Base-by-base conservation (phyloP, 129 eudicot genomes). In the Lactuca sativa region DNA sequence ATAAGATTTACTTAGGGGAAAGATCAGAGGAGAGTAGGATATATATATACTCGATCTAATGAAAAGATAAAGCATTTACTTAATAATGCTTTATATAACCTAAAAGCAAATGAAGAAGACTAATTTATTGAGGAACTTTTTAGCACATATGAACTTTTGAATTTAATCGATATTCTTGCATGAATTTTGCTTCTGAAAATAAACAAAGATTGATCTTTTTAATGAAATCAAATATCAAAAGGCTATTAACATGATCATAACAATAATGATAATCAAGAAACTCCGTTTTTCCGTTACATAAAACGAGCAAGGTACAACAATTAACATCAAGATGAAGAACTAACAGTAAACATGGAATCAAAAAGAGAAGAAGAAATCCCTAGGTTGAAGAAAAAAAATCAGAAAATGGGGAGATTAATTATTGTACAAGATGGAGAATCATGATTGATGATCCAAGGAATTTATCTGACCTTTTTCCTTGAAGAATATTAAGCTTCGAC, bases 381-480 rank as follows among this genome's bases (percentile, higher is more conserved):
- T 15, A 55, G 43, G 30, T 53, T 43, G 62, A 48, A 74, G 0
- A 61, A 48, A 30, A 56, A 58, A 21, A 40, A 3, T 18, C 44
- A 49, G 40, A 31, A 55, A 57, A 17, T 40, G 60, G 41, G 57
- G 78, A 64, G 57, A 63, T 69, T 56, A 81, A 63, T 69, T 56
- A 81, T 70, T 81, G 85, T 81, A 76, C 85, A 81, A 52, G 85
- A 66, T 64, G 62, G 64, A 58, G 59, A 49, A 61, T 12, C 31
- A 36, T 60, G 21, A 74, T 44, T 47, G 30, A 66, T 65, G 54
- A 73, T 55, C 59, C 64, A 33, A 41, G 58, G 68, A 70, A 14
- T 14, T 60, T 15, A 51, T 62, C 81, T 76, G 71, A 76, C 86
- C 78, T 70, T 36, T 56, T 41, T 62, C 58, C 17, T 69, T 54